phyloP scores from a whole-genome alignment of 495 filamentous ascomycete species.

The Cercophora sp. region DNA sequence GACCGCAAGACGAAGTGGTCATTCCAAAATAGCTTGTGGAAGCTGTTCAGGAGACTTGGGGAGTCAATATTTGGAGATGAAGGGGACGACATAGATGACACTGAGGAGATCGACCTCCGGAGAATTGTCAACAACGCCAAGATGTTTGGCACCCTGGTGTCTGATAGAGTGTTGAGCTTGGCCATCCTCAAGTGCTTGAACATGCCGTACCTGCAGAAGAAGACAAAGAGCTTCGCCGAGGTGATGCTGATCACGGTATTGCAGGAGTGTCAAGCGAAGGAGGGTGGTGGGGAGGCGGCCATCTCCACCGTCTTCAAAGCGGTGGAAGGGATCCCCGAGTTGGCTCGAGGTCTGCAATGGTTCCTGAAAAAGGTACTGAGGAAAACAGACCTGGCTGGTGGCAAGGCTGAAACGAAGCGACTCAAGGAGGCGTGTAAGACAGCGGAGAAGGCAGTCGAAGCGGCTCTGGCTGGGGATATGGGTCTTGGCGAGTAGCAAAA shows the following conservation, averaged over 20 bases:
- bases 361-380: constrained; percentile 75
- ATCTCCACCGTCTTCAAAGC: constrained; percentile 66
- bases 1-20: constrained; percentile 70
- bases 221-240: constrained; percentile 74
- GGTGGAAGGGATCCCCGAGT: constrained; percentile 54
- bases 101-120: constrained; percentile 45
- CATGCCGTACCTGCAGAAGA: constrained; percentile 68
- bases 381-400: constrained; percentile 65
- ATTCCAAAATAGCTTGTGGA: constrained; percentile 84
- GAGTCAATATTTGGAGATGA: constrained; percentile 62
- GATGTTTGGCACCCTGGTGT: constrained; percentile 73
- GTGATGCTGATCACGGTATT: constrained; percentile 72
- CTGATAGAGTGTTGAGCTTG: constrained; percentile 59
- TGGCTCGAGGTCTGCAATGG: constrained; percentile 68
- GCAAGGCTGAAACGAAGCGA: constrained; percentile 54
- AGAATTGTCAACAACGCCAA: constrained; percentile 87
- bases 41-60: constrained; percentile 79
- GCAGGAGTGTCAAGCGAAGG: constrained; percentile 46
- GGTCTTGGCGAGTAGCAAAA: not conserved
- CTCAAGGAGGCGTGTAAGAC: constrained; percentile 70
- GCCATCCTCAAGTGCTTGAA: constrained; percentile 71
- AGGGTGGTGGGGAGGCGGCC: constrained; percentile 28
- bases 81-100: constrained; percentile 48
- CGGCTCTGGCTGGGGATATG: constrained; percentile 32
- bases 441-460: constrained; percentile 55